Conservation (phyloP, 108 stramenopile species). For the Skeletonema menzelii region DNA sequence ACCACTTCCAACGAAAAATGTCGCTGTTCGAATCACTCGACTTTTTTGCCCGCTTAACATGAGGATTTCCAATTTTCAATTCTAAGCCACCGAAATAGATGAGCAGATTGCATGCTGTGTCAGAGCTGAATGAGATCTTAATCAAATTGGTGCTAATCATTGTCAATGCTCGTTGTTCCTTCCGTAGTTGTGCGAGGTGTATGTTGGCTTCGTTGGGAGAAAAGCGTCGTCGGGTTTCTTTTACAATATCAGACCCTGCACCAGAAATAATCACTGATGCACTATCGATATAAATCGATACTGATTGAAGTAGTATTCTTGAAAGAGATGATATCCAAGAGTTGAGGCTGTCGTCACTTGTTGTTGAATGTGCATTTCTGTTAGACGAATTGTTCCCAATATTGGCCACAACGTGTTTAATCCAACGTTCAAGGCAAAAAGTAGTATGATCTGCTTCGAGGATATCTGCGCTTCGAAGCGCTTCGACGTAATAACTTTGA, state of each 20-base stretch:
- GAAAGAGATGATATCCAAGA: neutral
- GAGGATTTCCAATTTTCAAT: conserved; percentile 15
- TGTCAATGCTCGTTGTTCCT: conserved; percentile 7
- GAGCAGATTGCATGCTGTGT: conserved; percentile 2
- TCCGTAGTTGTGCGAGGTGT: conserved; percentile 4
- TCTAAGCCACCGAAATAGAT: conserved; percentile 8
- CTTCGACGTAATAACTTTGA: conserved; percentile 10
- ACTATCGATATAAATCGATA: conserved; percentile 7
- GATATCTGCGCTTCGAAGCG: conserved; percentile 3
- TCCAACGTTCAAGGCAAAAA: conserved; percentile 20
- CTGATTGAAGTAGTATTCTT: conserved; percentile 4
- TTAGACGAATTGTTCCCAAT: neutral
- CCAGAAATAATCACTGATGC: conserved; percentile 25
- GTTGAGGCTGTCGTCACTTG: conserved; percentile 21
- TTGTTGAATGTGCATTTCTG: neutral
- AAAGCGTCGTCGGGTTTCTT: conserved; percentile 1
- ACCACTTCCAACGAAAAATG: conserved; percentile 8
- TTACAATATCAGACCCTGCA: conserved; percentile 11
- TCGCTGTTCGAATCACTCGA: neutral
- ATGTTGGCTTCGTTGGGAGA: conserved; percentile 7
- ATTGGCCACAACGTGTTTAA: conserved; percentile 11
- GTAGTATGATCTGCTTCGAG: conserved; percentile 6
- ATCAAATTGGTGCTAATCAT: conserved; percentile 4
- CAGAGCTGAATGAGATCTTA: conserved; percentile 13
- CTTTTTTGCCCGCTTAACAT: neutral